Evolutionary conservation across 2,329 filamentous ascomycete genomes (phyloP).

Genomic region (Verticillium dahliae): DNA sequence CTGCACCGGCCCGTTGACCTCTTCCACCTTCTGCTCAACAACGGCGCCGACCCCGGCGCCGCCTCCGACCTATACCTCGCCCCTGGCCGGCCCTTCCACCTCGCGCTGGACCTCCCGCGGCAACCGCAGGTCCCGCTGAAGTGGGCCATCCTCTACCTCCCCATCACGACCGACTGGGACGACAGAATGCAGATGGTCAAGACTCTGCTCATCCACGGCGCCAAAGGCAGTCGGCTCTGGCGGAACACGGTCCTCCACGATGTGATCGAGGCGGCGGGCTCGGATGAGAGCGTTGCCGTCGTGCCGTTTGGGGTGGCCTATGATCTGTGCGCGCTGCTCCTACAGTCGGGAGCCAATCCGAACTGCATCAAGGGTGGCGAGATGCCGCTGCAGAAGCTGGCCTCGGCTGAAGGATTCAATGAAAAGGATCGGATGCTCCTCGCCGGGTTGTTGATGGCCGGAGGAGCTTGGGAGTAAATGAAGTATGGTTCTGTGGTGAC

Average conservation of each 20-base stretch:
- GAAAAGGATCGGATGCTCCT: background rate
- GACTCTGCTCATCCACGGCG: background rate
- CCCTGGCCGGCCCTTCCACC: background rate
- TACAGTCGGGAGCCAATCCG: background rate
- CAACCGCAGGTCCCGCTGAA: background rate
- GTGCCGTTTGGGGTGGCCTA: background rate
- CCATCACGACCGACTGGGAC: background rate
- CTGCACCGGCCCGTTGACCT: background rate
- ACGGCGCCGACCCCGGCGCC: constrained; percentile 14
- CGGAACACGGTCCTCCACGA: background rate
- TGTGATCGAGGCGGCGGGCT: background rate
- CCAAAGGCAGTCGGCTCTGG: background rate
- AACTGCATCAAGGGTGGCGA: background rate
- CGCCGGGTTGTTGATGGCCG: background rate
- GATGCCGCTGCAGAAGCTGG: background rate
- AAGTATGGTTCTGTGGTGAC: background rate
- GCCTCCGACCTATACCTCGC: background rate
- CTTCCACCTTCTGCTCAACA: constrained; percentile 12
- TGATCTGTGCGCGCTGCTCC: background rate
- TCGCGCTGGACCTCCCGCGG: background rate
- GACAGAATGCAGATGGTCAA: background rate
- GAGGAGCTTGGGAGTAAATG: background rate
- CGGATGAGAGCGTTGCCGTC: background rate
- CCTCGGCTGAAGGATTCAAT: background rate
- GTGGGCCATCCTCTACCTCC: background rate